These are phyloP conservation scores for Scheffersomyces ergatensis DNA, from an alignment of 805 yeast genomes.

Conservation along the genomic window DNA sequence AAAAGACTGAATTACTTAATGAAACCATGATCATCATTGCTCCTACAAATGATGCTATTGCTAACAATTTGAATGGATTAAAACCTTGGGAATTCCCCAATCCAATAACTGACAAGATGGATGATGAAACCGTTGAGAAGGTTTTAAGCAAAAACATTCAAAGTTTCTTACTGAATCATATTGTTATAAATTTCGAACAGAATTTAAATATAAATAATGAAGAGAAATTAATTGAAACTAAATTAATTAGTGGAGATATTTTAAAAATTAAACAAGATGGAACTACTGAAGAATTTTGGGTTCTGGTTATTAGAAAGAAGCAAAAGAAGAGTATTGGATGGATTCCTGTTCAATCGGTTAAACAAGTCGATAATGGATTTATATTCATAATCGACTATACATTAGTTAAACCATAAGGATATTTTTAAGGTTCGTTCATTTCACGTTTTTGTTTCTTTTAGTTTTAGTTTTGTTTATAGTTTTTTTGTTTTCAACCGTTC, in stretches of 20 bases:
- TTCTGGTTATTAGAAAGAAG: constrained; percentile 7
- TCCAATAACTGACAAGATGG: constrained; percentile 35
- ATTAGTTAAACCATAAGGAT: constrained; percentile 21
- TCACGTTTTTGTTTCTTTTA: not conserved
- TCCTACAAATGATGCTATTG: constrained; percentile 61
- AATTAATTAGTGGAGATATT: constrained; percentile 18
- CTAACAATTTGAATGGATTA: constrained; percentile 39
- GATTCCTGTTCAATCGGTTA: constrained; percentile 22
- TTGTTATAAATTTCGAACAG: constrained; percentile 34
- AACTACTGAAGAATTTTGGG: constrained; percentile 12
- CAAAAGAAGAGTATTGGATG: constrained; percentile 9
- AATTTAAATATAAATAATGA: constrained; percentile 13
- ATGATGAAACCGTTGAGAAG: constrained; percentile 45
- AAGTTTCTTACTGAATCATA: constrained; percentile 62
- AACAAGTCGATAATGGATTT: constrained; percentile 38
- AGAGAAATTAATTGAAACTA: constrained; percentile 11
- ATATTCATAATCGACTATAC: constrained; percentile 36
- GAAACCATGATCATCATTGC: constrained; percentile 59
- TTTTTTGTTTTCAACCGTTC: too few species aligned
- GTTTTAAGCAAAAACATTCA: constrained; percentile 50
- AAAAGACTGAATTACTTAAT: constrained; percentile 44
- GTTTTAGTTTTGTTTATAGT: too few species aligned
- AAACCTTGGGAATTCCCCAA: constrained; percentile 87
- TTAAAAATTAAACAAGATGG: constrained; percentile 18
- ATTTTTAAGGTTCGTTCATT: too few species aligned